Base-by-base conservation (phyloP, 495 filamentous ascomycete genomes). In the Cercophora sp. region DNA sequence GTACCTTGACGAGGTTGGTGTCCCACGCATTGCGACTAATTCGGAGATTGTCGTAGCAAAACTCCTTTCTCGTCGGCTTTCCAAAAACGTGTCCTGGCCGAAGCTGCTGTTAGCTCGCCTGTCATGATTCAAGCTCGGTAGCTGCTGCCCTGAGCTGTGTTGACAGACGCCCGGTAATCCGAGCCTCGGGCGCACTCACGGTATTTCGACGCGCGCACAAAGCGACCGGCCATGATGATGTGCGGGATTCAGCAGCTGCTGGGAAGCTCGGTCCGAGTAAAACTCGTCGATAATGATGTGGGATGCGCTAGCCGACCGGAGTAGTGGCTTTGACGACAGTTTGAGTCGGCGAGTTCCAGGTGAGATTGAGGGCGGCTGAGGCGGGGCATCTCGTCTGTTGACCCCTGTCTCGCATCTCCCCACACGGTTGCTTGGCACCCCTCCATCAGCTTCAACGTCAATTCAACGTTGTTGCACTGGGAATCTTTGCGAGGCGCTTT, bases 11-110 rank as follows among this genome's bases (percentile, higher is more conserved):
- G 47, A 98, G 79, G 72, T 98, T 98, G 68, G 89, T 96, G 71
- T 98, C 93, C 92, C 93, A 98, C 47, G 94, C 92, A 83, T 98
- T 98, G 70, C 83, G 85, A 54, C 92, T 96, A 69, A 98, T 86
- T 58, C 79, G 81, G 60, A 97, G 79, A 68, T 97, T 97, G 75
- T 98, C 94, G 70, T 96, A 97, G 77, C 90, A 96, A 37, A 75
- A 77, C 72, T 92, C 91, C 82, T 95, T 96, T 73, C 85, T 84
- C 47, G 92, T 92, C 40, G 88, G 72, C 72, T 89, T 90, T 66
- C 93, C 93, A 77, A 96, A 98, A 75, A 98, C 88, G 78, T 97
- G 92, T 78, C 92, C 92, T 96, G 61, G 47, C n/a, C n/a, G n/a
- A n/a, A n/a, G n/a, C n/a, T n/a, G n/a, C n/a, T n/a, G n/a, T n/a